Percentiles rank a stretch among this genome's conserved stretches.
Conservation (phyloP, 2,329 filamentous ascomycete genomes). For the Aspergillus sp. region DNA sequence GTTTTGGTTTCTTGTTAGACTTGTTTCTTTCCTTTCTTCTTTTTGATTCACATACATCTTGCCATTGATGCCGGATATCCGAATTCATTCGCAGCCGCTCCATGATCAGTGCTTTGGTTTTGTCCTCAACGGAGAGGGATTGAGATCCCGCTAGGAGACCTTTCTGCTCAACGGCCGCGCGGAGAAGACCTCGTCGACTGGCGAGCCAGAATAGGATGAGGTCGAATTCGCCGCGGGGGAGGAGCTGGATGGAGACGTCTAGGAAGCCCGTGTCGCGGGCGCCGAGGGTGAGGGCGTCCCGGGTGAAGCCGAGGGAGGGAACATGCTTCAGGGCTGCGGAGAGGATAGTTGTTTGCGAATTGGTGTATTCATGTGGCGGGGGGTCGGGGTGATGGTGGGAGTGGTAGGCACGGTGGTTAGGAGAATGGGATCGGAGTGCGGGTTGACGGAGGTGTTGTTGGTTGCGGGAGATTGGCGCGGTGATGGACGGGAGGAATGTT, state of each 20-base stretch:
- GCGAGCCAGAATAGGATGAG: conserved; percentile 61
- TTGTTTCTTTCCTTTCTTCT: neutral
- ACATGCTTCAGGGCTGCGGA: conserved; percentile 77
- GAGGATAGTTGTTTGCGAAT: conserved; percentile 73
- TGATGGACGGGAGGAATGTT: conserved; percentile 1
- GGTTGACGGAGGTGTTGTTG: neutral
- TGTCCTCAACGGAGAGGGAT: conserved; percentile 55
- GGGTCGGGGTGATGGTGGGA: conserved; percentile 68
- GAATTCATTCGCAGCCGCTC: conserved; percentile 74
- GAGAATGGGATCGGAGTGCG: conserved; percentile 59
- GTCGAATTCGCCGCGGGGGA: conserved; percentile 77
- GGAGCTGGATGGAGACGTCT: conserved; percentile 79
- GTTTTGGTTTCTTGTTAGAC: neutral
- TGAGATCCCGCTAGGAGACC: conserved; percentile 26
- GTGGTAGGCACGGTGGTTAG: conserved; percentile 59
- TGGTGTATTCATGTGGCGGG: conserved; percentile 58
- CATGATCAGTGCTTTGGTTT: conserved; percentile 71
- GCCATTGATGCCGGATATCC: conserved; percentile 73
- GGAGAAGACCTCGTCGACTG: conserved; percentile 39
- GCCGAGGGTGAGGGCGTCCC: conserved; percentile 69
- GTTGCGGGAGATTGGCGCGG: neutral
- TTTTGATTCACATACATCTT: conserved; percentile 64
- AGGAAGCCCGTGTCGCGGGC: conserved; percentile 82
- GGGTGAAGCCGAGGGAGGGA: conserved; percentile 78
- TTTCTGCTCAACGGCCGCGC: conserved; percentile 33